Conservation (phyloP, 169 alveolate genomes). For the Plasmodium reichenowi region DNA sequence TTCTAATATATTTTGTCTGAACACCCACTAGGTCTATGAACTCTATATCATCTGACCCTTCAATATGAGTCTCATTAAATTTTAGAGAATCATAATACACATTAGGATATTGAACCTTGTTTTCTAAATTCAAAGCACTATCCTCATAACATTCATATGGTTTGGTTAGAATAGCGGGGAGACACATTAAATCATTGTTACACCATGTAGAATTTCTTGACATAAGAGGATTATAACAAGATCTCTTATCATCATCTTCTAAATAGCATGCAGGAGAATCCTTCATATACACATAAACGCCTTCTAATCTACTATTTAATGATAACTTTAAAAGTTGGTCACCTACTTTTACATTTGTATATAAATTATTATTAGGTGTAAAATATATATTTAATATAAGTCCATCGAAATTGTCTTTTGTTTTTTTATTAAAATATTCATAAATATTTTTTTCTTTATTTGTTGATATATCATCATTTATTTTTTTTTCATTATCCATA, state of each 20-base stretch:
- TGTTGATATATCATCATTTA: neutral
- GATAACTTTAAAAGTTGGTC: conserved; percentile 47
- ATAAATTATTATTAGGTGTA: conserved; percentile 29
- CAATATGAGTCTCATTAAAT: conserved; percentile 45
- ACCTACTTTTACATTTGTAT: conserved; percentile 66
- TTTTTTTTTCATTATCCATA: neutral
- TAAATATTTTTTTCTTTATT: neutral
- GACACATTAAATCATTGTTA: conserved; percentile 57
- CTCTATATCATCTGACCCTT: conserved; percentile 55
- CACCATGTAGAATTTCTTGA: conserved; percentile 84
- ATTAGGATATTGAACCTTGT: conserved; percentile 72
- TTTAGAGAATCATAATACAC: conserved; percentile 54
- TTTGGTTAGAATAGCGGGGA: conserved; percentile 78
- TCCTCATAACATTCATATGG: conserved; percentile 79
- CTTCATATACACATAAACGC: conserved; percentile 80
- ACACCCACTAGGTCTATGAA: neutral
- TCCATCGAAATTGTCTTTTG: conserved; percentile 7
- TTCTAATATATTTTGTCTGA: neutral
- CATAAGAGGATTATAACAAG: conserved; percentile 79
- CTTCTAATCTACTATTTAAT: conserved; percentile 76
- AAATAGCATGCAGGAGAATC: conserved; percentile 76
- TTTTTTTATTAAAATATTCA: neutral
- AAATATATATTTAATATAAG: conserved; percentile 17
- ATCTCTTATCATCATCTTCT: conserved; percentile 3
- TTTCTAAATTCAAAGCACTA: conserved; percentile 27